Base-by-base conservation (phyloP, 306 rosid species). In the Leucaena leucocephala region DNA sequence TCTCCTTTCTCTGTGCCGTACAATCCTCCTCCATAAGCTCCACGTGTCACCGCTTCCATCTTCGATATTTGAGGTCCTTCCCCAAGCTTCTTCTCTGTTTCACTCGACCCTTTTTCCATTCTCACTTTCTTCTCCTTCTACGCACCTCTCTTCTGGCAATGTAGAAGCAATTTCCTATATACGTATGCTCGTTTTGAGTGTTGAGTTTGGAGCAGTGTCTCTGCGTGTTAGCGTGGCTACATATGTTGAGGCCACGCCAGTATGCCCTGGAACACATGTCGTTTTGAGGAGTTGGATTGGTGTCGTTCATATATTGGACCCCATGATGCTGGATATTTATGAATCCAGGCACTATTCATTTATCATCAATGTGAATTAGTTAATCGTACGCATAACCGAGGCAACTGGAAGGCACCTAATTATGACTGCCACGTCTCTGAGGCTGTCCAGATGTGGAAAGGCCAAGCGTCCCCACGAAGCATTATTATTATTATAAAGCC, bases 11-110 rank as follows among this genome's bases (percentile, higher is more conserved):
- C 92, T 0, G 86, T 65, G 3, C 85, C 97, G 75, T 93, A 91
- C 83, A 90, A 49, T 71, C 97, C 97, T 50, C 96, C 97, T 12
- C 96, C 97, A 35, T 90, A 90, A 3, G 95, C 95, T 63, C 75
- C 85, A 5, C 73, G 83, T 13, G 92, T 93, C 2, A 86, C 70
- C 0, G 94, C 82, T 74, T 89, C 78, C 97, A 87, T 91, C 48
- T 40, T 83, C 33, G 95, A 90, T 2, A 87, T 82, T 35, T 71
- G 86, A 22, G 91, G 83, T 48, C 71, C 86, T 75, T 89, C 89
- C 42, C 77, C 84, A 2, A 78, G 15, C 15, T 76, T 85, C 63
- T 83, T 39, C 76, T 78, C 67, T 79, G 2, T 77, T 52, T 88
- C 83, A 70, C 82, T 78, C 7, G 12, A 19, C 46, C 4, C 36